Base-by-base conservation (phyloP, 2,329 filamentous ascomycete species). In the Venturia oleaginea region DNA sequence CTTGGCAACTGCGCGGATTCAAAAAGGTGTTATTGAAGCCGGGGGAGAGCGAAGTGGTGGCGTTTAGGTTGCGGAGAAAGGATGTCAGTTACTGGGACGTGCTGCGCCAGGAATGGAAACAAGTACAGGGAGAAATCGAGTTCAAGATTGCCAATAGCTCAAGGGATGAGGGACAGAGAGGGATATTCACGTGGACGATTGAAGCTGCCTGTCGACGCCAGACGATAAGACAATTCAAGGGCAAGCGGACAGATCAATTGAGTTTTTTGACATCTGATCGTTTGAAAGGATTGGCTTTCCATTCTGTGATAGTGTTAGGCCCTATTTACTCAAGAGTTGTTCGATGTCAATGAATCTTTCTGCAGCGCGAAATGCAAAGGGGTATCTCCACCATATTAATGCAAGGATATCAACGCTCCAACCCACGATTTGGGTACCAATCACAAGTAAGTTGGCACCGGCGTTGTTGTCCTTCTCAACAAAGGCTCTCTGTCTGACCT, bases 1-100 rank as follows among this genome's bases (percentile, higher is more conserved):
- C 71, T 2, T 72, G 71, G 67, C 74, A 76, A 68, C 68, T 76
- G 24, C 51, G 67, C 30, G 67, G 67, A 10, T 68, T 68, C 42
- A 63, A 66, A 22, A 68, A 68, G 63, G 37, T 67, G 24, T n/a
- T 37, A 15, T 40, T 68, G 22, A 59, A 63, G 24, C 34, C 62
- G 42, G 67, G 67, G 4, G 65, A 66, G 64, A 65, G 37, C 7
- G 40, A 4, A 24, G 32, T 30, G 3, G 65, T 67, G 30, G 15
- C 27, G 7, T 66, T 66, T 24, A 38, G 55, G 59, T 22, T 68
- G 24, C 32, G 62, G 32, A 63, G 65, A 38, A 67, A 64, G 60
- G 67, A 68, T 51, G 15, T 68, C 17, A 67, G 66, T 37, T 60
- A 57, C n/a, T 68, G 67, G 67, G 66, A 68, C 27, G 54, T 61